phyloP scores from a whole-genome alignment of 2,329 filamentous ascomycete species.

The Pezicula neosporulosa region DNA sequence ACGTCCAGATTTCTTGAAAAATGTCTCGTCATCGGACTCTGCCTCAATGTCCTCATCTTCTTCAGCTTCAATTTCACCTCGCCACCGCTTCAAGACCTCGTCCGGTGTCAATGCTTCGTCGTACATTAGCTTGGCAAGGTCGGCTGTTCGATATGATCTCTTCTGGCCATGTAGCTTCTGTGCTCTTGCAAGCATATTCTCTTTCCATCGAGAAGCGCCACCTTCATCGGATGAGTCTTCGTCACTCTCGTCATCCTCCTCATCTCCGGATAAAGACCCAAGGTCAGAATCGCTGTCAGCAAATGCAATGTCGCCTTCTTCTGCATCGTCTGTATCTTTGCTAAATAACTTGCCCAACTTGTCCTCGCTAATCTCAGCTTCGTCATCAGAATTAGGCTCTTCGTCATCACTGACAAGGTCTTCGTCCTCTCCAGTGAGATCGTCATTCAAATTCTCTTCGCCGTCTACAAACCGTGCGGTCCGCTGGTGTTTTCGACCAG shows the following conservation, averaged over 20 bases:
- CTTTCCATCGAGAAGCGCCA: slow-evolving; percentile 79
- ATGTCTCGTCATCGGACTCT: slow-evolving; percentile 49
- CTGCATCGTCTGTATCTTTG: slow-evolving; percentile 46
- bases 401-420: slow-evolving; percentile 26
- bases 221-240: slow-evolving; percentile 56
- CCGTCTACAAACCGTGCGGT: slow-evolving; percentile 54
- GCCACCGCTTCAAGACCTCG: slow-evolving; percentile 78
- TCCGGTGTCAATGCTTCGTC: slow-evolving; percentile 72
- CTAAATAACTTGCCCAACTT: slow-evolving; percentile 61
- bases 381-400: slow-evolving; percentile 43
- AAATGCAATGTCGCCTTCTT: slow-evolving; percentile 76
- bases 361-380: slow-evolving; percentile 54
- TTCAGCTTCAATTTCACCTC: slow-evolving; percentile 52
- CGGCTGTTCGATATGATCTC: slow-evolving; percentile 71
- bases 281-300: slow-evolving; percentile 97
- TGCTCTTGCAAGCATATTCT: slow-evolving; percentile 76
- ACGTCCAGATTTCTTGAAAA: slow-evolving; percentile 61
- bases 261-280: slow-evolving; percentile 71
- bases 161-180: slow-evolving; percentile 66
- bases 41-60: slow-evolving; percentile 56
- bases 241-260: slow-evolving; percentile 32
- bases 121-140: slow-evolving; percentile 87
- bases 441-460: slow-evolving; percentile 55
- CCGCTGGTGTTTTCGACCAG: slow-evolving; percentile 57
- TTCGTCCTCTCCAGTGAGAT: slow-evolving; percentile 53